Base-by-base conservation (phyloP, 2,329 filamentous ascomycete species). In the Simplicillium sp. region DNA sequence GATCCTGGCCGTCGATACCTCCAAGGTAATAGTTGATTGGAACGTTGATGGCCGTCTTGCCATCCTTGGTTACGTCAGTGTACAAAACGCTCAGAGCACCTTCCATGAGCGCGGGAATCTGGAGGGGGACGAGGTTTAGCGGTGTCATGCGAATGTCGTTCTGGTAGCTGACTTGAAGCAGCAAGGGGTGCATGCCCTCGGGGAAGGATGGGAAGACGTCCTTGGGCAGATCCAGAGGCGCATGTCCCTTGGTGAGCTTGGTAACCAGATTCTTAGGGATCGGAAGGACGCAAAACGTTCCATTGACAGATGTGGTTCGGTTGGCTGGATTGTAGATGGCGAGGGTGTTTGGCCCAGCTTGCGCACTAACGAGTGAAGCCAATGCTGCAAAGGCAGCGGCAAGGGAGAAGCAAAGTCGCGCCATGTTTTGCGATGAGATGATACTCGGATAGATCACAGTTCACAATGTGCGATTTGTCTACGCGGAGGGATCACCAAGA, bases 1-100 rank as follows among this genome's bases (percentile, higher is more conserved):
- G 25, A 15, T 38, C 37, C 9, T 31, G 29, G 9, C 37, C 37
- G n/a, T 38, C 16, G 28, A 20, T 38, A 13, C 37, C 37, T 20
- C 37, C 37, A 15, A 38, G 29, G 15, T 38, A 38, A 20, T 15
- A 31, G 28, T 32, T 38, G 14, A 38, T 20, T 5, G 37, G 20
- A 15, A 31, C 37, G n/a, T 31, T 38, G 37, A 38, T 11, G 11
- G 37, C 20, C 28, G 37, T 38, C 28, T 38, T 38, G 25, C 37
- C 37, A 20, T 38, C 37, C 37, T 38, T 38, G 20, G 11, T 38
- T 11, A 38, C 37, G 13, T 38, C 37, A 15, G 13, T 8, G 28
- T 29, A 38, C 4, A 20, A 20, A 15, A 32, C 37, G 13, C 16
- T 15, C 20, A 38, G 12, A n/a, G 37, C 5, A 4, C 25, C 37